phyloP scores from a whole-genome alignment of 495 filamentous ascomycete genomes.

The Hypoxylon cercidicola region DNA sequence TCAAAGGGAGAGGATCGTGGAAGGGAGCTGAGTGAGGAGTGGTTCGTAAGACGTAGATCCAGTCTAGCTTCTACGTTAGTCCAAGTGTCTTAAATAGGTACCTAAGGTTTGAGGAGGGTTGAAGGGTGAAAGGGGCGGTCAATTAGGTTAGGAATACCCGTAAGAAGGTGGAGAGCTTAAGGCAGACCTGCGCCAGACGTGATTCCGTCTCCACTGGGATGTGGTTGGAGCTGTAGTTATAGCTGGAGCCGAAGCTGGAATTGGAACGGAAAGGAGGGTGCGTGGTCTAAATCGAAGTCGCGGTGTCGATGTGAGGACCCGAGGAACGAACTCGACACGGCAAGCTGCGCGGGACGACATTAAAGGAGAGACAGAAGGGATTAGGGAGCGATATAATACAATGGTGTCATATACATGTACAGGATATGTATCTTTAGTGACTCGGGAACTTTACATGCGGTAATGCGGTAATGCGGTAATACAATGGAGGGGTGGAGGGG shows the following conservation, averaged over 20 bases:
- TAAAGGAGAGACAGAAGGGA: constrained; percentile 13
- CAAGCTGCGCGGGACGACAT: constrained; percentile 42
- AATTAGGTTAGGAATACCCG: constrained; percentile 41
- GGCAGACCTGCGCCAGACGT: constrained; percentile 34
- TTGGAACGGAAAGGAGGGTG: constrained; percentile 7
- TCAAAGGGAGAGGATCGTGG: constrained; percentile 34
- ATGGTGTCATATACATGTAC: constrained; percentile 28
- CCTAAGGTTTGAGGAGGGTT: constrained; percentile 6
- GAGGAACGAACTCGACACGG: constrained; percentile 42
- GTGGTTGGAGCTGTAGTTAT: constrained; percentile 14
- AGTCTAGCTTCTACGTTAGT: constrained; percentile 33
- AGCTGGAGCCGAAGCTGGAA: too few relatives aligned
- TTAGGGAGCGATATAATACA: constrained; percentile 34
- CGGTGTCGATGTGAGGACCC: constrained; percentile 33
- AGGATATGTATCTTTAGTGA: constrained; percentile 2
- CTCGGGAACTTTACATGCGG: constrained; percentile 27
- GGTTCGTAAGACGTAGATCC: constrained; percentile 28
- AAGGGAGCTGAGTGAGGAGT: constrained; percentile 27
- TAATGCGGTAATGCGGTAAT: constrained; percentile 14
- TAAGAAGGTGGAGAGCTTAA: constrained; percentile 41
- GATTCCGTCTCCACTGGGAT: constrained; percentile 40
- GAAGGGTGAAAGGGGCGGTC: constrained; percentile 13
- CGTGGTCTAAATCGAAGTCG: constrained; percentile 35
- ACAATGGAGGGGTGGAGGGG: constrained; percentile 19
- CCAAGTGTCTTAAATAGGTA: constrained; percentile 25